Conservation (phyloP, 2,329 filamentous ascomycete genomes). For the Aphanocladium album region DNA sequence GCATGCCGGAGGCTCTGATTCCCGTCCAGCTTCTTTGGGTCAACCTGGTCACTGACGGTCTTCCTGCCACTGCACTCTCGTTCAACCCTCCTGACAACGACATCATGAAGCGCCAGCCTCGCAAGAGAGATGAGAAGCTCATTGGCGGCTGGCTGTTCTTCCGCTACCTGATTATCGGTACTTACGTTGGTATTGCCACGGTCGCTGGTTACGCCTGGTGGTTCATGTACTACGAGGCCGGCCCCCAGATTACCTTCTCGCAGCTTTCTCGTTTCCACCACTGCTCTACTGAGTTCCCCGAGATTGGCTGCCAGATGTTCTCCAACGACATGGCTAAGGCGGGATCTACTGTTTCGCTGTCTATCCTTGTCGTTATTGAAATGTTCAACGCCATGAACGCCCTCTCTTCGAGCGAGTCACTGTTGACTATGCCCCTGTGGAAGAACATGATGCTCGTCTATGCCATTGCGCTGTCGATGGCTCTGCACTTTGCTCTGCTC, state of each 20-base stretch:
- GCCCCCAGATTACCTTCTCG: constrained; percentile 86
- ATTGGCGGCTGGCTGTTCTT: constrained; percentile 97
- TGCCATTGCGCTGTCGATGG: constrained; percentile 89
- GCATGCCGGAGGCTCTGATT: constrained; percentile 96
- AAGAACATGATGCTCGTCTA: constrained; percentile 98
- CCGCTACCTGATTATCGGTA: constrained; percentile 93
- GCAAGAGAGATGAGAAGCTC: constrained; percentile 87
- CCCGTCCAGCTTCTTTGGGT: constrained; percentile 98
- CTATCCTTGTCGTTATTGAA: constrained; percentile 91
- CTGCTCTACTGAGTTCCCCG: constrained; percentile 78
- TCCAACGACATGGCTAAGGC: constrained; percentile 77
- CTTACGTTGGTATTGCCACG: constrained; percentile 89
- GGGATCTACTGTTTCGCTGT: constrained; percentile 88
- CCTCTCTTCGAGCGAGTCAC: constrained; percentile 87
- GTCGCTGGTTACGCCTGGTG: constrained; percentile 99
- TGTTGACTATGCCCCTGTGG: constrained; percentile 93
- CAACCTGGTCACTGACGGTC: constrained; percentile 94
- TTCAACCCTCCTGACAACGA: constrained; percentile 99
- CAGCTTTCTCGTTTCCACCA: constrained; percentile 92
- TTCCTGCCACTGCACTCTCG: constrained; percentile 90
- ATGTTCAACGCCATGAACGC: constrained; percentile 99
- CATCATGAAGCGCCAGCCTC: constrained; percentile 88
- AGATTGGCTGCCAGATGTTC: constrained; percentile 93
- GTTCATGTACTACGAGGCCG: constrained; percentile 93
- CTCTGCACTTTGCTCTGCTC: constrained; percentile 85